Conservation (phyloP, 768 basidiomycete species). For the Rhizopogon salebrosus region DNA sequence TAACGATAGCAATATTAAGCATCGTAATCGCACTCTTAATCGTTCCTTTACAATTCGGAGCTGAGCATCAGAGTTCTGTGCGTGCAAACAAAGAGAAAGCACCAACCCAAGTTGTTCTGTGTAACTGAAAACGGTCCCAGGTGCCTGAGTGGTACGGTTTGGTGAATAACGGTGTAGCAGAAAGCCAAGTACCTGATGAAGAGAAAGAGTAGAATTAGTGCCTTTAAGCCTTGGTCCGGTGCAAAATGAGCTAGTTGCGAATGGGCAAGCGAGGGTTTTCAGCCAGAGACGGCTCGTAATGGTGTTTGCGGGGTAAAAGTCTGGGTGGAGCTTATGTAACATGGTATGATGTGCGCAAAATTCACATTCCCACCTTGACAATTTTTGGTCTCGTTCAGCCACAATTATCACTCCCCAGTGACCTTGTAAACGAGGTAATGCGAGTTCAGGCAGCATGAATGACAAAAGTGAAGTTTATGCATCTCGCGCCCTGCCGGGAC, state of each 20-base stretch:
- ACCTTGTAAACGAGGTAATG: too few species aligned
- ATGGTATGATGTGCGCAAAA: too few species aligned
- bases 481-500: too few species aligned
- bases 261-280: too few species aligned
- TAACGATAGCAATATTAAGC: constrained; percentile 23
- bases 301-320: not conserved
- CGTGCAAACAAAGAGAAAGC: not conserved
- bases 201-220: constrained; percentile 19
- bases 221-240: constrained; percentile 2
- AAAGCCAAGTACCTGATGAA: constrained; percentile 24
- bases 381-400: too few species aligned
- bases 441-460: too few species aligned
- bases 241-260: constrained; percentile 5
- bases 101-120: constrained; percentile 16
- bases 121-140: constrained; percentile 17
- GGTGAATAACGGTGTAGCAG: constrained; percentile 21
- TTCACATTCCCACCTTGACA: too few species aligned
- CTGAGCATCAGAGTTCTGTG: not conserved
- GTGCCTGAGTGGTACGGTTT: constrained; percentile 19
- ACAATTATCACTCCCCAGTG: too few species aligned
- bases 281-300: not conserved
- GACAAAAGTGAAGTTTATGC: too few species aligned
- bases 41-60: constrained; percentile 13
- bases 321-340: too few species aligned
- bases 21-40: constrained; percentile 25